A percentile compares a stretch with the other conserved stretches of the same genome.
phyloP scores from a whole-genome alignment of 176 grass and related monocot genomes.

The Lolium perenne region DNA sequence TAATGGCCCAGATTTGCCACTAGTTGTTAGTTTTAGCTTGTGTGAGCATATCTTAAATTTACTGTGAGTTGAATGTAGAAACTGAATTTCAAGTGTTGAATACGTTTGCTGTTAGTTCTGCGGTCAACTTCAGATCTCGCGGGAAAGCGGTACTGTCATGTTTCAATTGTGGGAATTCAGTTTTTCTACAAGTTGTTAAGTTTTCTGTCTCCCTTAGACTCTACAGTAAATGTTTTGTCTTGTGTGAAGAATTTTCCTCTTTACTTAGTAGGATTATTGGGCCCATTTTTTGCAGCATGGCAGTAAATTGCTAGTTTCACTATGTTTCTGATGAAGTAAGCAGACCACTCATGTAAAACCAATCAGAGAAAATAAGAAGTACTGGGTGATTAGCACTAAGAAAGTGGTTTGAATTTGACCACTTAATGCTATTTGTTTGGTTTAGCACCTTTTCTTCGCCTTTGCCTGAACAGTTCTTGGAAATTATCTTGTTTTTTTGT shows the following conservation, averaged over 20 bases:
- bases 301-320: conserved; percentile 24
- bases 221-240: neutral
- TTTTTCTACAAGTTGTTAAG: conserved; percentile 22
- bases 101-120: conserved; percentile 12
- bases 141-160: neutral
- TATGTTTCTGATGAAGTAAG: neutral
- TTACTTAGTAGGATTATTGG: neutral
- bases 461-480: neutral
- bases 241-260: neutral
- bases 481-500: conserved; percentile 6
- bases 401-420: conserved; percentile 10
- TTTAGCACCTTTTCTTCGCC: neutral
- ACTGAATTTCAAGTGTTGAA: neutral
- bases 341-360: neutral
- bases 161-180: neutral
- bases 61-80: neutral
- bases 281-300: conserved; percentile 1
- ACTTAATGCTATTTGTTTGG: neutral
- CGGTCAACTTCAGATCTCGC: conserved; percentile 7
- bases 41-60: neutral
- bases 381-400: neutral
- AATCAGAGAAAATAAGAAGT: neutral
- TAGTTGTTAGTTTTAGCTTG: neutral
- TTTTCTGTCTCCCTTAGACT: neutral
- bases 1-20: neutral